Evolutionary conservation across 768 basidiomycete species (phyloP), one percentile per base, ranked within the genome.

Genomic region (Pulveroboletus ravenelii): DNA sequence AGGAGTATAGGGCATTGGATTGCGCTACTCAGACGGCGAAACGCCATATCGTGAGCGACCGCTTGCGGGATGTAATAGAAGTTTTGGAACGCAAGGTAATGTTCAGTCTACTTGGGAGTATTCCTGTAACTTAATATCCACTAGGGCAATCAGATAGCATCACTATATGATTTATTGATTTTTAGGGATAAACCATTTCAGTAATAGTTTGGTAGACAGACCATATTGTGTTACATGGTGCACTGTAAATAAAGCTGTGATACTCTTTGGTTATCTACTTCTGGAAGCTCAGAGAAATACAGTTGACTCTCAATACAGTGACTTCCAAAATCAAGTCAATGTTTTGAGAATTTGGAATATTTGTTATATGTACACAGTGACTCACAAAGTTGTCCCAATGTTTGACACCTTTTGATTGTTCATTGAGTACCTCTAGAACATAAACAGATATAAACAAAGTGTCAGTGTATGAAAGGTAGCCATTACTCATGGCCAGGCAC

Each of bases 81-180:
- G 76, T 88, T 40, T 75, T 99, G 35, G 96, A 98, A 62, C 82
- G 85, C 60, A 97, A 94, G 86, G 93, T 89, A 53, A 51, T 60
- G 49, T 46, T 27, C 15, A 31, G 51, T 44, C 45, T 48, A 48
- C 4, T 30, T 29, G 45, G 45, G 18, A 5, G 5, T 40, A 3
- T 3, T 17, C 6, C 2, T 3, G 7, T 38, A 7, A 40, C 54
- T 60, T 23, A 55, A 44, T 34, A 12, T 46, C 45, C 34, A 37
- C 37, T 63, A 93, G 90, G 93, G 93, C 20, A 89, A 95, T 70
- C 93, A 95, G 68, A 94, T 97, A 51, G 87, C 92, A n/a, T 81
- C 87, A 0, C 68, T 96, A 23, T 94, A 94, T 68, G 89, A 90
- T 59, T 74, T 93, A 30, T 72, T 96, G 55, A 76, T 74, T 35